Evolutionary conservation across 2,329 filamentous ascomycete species (phyloP).

Genomic region (Gnomoniopsis smithogilvyi): DNA sequence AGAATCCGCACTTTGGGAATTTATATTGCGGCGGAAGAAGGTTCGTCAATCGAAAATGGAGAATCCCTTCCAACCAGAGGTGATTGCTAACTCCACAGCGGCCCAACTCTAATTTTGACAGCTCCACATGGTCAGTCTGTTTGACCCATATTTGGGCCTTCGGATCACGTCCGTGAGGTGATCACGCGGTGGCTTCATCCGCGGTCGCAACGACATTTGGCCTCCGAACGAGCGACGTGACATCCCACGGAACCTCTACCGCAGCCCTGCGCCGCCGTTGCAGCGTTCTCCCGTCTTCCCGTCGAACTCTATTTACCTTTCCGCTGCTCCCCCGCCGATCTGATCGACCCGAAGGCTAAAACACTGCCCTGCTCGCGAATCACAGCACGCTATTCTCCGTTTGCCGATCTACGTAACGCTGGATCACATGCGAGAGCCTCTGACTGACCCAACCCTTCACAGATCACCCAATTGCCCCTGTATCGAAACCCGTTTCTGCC

Average conservation of each 20-base stretch:
- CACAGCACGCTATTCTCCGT: neutral
- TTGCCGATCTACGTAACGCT: neutral
- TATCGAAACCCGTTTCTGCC: neutral
- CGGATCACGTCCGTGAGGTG: neutral
- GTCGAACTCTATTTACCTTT: conserved; percentile 3
- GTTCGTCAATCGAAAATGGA: neutral
- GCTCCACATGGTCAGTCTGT: neutral
- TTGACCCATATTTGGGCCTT: neutral
- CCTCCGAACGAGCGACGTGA: neutral
- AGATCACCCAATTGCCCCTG: neutral
- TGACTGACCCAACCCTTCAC: neutral
- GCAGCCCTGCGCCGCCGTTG: neutral
- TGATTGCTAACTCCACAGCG: neutral
- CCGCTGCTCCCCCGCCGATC: neutral
- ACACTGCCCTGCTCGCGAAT: neutral
- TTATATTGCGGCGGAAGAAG: neutral
- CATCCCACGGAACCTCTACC: neutral
- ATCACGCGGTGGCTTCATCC: neutral
- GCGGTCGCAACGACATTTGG: neutral
- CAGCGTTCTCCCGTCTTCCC: conserved; percentile 7
- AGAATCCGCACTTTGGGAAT: neutral
- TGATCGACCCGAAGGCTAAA: conserved; percentile 1
- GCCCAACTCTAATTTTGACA: neutral
- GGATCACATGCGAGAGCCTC: neutral
- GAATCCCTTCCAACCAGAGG: neutral